A percentile compares a stretch with the other conserved stretches of the same genome.
These are phyloP conservation scores for Tuber indicum DNA, from an alignment of 495 filamentous ascomycete genomes.

Conservation along the genomic window DNA sequence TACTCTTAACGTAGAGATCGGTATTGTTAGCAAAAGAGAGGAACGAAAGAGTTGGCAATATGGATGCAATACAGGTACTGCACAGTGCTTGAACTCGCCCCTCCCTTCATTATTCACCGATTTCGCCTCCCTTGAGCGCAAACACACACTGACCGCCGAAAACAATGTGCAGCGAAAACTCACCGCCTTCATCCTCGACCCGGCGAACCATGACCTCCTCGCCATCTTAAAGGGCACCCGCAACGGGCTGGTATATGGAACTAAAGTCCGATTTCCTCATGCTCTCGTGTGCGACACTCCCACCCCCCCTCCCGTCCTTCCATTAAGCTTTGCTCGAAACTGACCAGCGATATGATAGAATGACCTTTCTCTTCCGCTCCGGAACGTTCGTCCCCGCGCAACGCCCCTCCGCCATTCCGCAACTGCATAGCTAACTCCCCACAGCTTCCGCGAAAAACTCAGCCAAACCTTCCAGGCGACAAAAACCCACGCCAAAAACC, in stretches of 20 bases:
- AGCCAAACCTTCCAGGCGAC: slow-evolving; percentile 76
- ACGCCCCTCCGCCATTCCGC: slow-evolving; percentile 13
- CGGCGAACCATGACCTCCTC: slow-evolving; percentile 72
- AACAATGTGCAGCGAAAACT: slow-evolving; percentile 13
- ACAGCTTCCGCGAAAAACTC: slow-evolving; percentile 68
- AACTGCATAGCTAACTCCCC: slow-evolving; percentile 13
- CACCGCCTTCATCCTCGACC: slow-evolving; percentile 57
- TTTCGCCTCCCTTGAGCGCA: background rate
- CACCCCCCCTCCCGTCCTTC: background rate
- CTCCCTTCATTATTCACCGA: no score
- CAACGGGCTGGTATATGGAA: slow-evolving; percentile 94
- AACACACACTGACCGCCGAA: background rate
- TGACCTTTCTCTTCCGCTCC: slow-evolving; percentile 90
- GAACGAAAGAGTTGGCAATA: background rate
- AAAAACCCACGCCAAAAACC: slow-evolving; percentile 80
- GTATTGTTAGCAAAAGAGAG: background rate
- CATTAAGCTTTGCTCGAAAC: background rate
- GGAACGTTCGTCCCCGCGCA: slow-evolving; percentile 56
- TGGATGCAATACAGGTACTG: background rate
- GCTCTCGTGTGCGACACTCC: slow-evolving; percentile 63
- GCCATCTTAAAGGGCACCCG: slow-evolving; percentile 81
- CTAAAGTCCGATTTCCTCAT: slow-evolving; percentile 97
- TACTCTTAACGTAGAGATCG: background rate
- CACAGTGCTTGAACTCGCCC: background rate
- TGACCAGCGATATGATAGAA: slow-evolving; percentile 49